Evolutionary conservation across 73 alveolate genomes (phyloP).

Genomic region (Urostyla sp.): DNA sequence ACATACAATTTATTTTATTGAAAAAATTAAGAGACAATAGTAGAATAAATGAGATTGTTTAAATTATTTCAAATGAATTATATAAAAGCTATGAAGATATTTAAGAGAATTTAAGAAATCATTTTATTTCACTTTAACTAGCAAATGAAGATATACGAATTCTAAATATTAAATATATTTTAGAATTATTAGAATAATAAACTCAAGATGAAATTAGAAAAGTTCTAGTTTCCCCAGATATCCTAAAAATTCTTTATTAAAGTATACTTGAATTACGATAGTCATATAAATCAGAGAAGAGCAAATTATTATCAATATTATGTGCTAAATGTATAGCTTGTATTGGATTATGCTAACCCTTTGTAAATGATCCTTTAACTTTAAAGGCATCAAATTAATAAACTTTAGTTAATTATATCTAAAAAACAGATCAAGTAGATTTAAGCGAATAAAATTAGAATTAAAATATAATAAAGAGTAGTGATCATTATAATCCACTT

Average conservation of each 20-base stretch:
- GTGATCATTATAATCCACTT: slow-evolving; percentile 49
- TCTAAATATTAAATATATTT: slow-evolving; percentile 28
- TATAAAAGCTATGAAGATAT: slow-evolving; percentile 24
- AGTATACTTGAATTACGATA: slow-evolving; percentile 31
- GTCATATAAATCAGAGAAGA: slow-evolving; percentile 45
- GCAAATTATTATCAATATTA: slow-evolving; percentile 36
- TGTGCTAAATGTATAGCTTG: slow-evolving; percentile 61
- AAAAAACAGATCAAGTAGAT: not conserved
- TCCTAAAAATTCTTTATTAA: slow-evolving; percentile 38
- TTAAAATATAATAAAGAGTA: slow-evolving; percentile 20
- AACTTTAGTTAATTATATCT: slow-evolving; percentile 33
- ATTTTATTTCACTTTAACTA: not conserved
- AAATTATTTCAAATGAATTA: not conserved
- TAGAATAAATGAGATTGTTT: not conserved
- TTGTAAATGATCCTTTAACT: slow-evolving; percentile 43
- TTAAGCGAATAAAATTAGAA: not conserved
- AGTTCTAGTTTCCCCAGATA: slow-evolving; percentile 26
- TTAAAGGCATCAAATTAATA: slow-evolving; percentile 41
- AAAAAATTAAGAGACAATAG: slow-evolving; percentile 19
- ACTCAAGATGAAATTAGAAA: slow-evolving; percentile 42
- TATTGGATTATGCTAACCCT: slow-evolving; percentile 50
- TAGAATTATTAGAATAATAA: slow-evolving; percentile 38
- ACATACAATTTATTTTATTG: slow-evolving; percentile 22
- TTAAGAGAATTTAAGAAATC: slow-evolving; percentile 9
- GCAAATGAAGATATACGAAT: slow-evolving; percentile 58